Evolutionary conservation across 306 rosid species (phyloP).

Genomic region (Dalbergia oliveri): DNA sequence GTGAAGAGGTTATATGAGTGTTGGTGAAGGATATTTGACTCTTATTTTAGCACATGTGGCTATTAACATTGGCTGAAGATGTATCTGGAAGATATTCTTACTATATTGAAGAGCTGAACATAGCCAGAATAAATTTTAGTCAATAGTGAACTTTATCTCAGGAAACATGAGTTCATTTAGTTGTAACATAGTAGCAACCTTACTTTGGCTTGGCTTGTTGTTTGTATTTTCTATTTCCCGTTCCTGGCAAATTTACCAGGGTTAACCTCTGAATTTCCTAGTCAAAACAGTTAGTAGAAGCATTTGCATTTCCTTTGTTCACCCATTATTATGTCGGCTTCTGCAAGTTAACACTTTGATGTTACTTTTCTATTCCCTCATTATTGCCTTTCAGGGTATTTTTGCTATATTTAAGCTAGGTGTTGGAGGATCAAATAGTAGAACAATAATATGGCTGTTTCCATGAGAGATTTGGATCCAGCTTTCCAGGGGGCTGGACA

Average conservation of each 20-base stretch:
- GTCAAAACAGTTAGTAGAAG: slow-evolving; percentile 34
- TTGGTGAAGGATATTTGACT: slow-evolving; percentile 14
- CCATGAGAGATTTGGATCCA: slow-evolving; percentile 91
- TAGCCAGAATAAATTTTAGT: slow-evolving; percentile 25
- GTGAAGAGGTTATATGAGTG: slow-evolving; percentile 18
- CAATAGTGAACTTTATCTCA: slow-evolving; percentile 23
- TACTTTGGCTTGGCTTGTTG: slow-evolving; percentile 13
- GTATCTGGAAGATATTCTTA: slow-evolving; percentile 20
- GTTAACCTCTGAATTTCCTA: slow-evolving; percentile 11
- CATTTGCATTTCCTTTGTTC: slow-evolving; percentile 27
- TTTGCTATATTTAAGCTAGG: slow-evolving; percentile 40
- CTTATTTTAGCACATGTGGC: neutral
- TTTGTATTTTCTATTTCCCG: slow-evolving; percentile 4
- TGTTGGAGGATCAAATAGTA: slow-evolving; percentile 43
- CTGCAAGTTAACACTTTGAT: slow-evolving; percentile 24
- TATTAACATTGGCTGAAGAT: slow-evolving; percentile 15
- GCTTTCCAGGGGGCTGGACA: slow-evolving; percentile 95
- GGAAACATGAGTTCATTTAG: slow-evolving; percentile 17
- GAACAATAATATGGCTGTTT: slow-evolving; percentile 77
- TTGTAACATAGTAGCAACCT: neutral
- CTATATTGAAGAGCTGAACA: slow-evolving; percentile 13
- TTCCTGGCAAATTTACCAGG: slow-evolving; percentile 2
- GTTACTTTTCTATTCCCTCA: slow-evolving; percentile 25
- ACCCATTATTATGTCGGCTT: slow-evolving; percentile 7
- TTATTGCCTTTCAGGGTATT: slow-evolving; percentile 55